A percentile compares a stretch with the other conserved stretches of the same genome.
These are phyloP conservation scores for Sideroxylon spinosum DNA, from an alignment of 179 eudicot species.

Conservation along the genomic window DNA sequence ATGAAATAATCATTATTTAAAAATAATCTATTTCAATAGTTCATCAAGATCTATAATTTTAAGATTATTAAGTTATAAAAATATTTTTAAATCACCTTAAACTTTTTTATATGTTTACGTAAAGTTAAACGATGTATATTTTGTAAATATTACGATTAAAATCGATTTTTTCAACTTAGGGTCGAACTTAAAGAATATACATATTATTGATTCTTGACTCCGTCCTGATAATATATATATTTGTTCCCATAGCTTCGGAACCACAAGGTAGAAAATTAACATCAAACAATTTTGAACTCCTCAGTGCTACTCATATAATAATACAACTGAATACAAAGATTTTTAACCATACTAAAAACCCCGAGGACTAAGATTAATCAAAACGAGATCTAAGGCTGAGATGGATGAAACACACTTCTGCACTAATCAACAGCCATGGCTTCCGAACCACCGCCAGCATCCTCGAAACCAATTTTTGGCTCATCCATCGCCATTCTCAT, in stretches of 20 bases:
- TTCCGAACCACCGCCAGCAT: slow-evolving; percentile 49
- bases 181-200: no score
- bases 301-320: neutral
- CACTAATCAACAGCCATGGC: slow-evolving; percentile 78
- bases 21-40: no score
- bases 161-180: no score
- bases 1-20: no score
- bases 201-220: no score
- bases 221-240: no score
- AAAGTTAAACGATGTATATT: no score
- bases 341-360: neutral
- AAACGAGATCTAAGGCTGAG: neutral
- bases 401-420: neutral
- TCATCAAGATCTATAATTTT: no score
- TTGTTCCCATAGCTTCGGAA: neutral
- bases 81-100: no score
- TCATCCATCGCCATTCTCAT: slow-evolving; percentile 60
- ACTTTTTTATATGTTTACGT: no score
- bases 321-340: neutral
- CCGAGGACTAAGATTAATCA: slow-evolving; percentile 1
- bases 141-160: no score
- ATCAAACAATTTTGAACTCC: neutral
- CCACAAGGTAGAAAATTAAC: neutral
- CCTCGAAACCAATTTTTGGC: slow-evolving; percentile 54
- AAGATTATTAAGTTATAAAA: no score